Conservation (phyloP, 495 filamentous ascomycete genomes). For the Annulohypoxylon moriforme region DNA sequence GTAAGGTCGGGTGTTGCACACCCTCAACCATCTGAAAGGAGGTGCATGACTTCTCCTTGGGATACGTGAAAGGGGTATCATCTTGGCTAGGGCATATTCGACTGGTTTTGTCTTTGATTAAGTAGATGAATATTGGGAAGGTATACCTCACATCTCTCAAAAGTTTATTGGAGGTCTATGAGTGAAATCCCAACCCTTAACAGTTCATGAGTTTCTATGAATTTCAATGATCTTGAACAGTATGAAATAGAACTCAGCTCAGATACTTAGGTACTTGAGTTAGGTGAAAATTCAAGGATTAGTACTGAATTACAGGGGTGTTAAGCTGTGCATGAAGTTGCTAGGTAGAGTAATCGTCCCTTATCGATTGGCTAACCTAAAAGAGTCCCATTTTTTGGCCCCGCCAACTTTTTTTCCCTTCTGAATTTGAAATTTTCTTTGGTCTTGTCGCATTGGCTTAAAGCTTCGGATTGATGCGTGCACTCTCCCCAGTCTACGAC, state of each 20-base stretch:
- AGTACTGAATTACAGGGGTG: background rate
- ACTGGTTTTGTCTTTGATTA: background rate
- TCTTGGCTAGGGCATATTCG: constrained; percentile 33
- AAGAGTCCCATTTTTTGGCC: constrained; percentile 26
- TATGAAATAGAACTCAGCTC: background rate
- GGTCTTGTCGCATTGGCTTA: constrained; percentile 25
- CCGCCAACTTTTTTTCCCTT: constrained; percentile 46
- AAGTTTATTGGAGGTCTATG: no score
- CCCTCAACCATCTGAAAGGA: constrained; percentile 10
- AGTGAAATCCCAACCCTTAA: no score
- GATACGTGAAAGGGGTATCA: constrained; percentile 36
- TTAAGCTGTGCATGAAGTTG: constrained; percentile 12
- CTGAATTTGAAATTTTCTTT: constrained; percentile 37
- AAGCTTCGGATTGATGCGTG: background rate
- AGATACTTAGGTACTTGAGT: constrained; percentile 19
- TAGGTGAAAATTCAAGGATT: background rate
- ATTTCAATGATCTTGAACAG: background rate
- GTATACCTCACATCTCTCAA: background rate
- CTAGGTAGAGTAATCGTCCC: background rate
- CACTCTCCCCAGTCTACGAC: background rate
- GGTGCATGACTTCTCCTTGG: constrained; percentile 23
- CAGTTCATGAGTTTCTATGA: background rate
- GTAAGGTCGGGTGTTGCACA: constrained; percentile 5
- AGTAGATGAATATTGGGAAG: background rate
- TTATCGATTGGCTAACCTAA: constrained; percentile 23